These are phyloP conservation scores for Abortiporus biennis DNA, from an alignment of 1,284 basidiomycete genomes.

Conservation along the genomic window DNA sequence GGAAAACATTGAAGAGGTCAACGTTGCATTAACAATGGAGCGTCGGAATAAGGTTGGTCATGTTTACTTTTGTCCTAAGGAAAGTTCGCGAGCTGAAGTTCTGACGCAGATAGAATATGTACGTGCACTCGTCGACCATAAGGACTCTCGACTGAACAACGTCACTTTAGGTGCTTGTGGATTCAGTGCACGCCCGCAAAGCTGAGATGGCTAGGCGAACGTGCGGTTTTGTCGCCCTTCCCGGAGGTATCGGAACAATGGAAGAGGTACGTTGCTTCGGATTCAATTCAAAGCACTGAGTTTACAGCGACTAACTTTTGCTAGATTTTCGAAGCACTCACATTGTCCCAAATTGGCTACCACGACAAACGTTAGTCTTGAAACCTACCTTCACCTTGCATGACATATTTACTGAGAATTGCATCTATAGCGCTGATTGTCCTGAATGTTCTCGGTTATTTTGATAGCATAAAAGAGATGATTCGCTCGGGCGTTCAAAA, in stretches of 20 bases:
- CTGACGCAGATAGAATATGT: too few relatives aligned
- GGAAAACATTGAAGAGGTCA: constrained; percentile 11
- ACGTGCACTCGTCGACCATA: too few relatives aligned
- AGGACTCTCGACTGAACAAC: too few relatives aligned
- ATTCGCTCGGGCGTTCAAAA: constrained; percentile 61
- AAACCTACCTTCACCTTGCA: constrained; percentile 6
- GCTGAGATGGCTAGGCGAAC: constrained; percentile 78
- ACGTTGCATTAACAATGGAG: constrained; percentile 32
- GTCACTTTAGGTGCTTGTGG: constrained; percentile 61
- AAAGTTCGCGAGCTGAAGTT: too few relatives aligned
- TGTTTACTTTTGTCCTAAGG: neutral
- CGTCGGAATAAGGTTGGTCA: constrained; percentile 36
- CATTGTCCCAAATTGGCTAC: constrained; percentile 89
- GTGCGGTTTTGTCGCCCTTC: constrained; percentile 79
- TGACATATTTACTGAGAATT: neutral
- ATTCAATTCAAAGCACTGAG: neutral
- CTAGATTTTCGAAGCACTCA: constrained; percentile 81
- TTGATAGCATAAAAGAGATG: constrained; percentile 66
- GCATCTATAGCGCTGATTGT: constrained; percentile 61
- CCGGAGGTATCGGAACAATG: constrained; percentile 89
- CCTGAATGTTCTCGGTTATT: constrained; percentile 79
- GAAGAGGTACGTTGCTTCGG: constrained; percentile 64
- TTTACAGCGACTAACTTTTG: too few relatives aligned
- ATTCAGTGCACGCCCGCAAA: constrained; percentile 91
- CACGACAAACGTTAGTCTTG: constrained; percentile 70